Base-by-base conservation (phyloP, 805 yeast genomes). In the Candida montana region DNA sequence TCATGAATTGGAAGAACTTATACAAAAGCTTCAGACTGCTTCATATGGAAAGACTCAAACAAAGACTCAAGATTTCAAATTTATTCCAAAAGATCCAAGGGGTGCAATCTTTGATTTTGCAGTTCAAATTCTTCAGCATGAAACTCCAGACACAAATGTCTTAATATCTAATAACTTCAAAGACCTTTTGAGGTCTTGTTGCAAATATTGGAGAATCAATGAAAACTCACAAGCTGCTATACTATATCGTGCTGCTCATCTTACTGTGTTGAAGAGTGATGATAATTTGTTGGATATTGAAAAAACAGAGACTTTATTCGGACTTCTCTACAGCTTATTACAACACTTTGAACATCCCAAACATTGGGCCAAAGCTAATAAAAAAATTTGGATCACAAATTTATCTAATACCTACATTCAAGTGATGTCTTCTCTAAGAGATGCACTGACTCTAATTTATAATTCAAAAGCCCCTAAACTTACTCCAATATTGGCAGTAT, bases 201-300 rank as follows among this genome's bases (percentile, higher is more conserved):
- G 76, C 7, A 67, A 64, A 31, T 65, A 74, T 40, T 84, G 93
- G 93, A 63, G 83, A 43, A 57, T 82, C 5, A 72, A 71, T 44
- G 58, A 57, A 7, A 63, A 77, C 0, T 66, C 85, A 0, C 61
- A 74, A 37, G 73, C 78, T 0, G 66, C 73, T 0, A 50, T 75
- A 7, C 45, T 79, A 6, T 75, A 71, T 41, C 71, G 78, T 5
- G 81, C 83, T 1, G 69, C 72, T 2, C 68, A 68, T 44, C 55
- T 52, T 10, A 54, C 64, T 9, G 51, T 68, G 11, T 50, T 68
- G 31, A 55, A 52, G 29, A 44, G 44, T 33, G 24, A 39, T 3
- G 57, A 54, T 11, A 58, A 58, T 24, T 57, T 58, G 11, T 41
- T 69, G 5, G 59, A 63, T 29, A 47, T 59, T 2, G 57, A 50